Evolutionary conservation across 306 rosid species (phyloP), one percentile per base, ranked within the genome.

Genomic region (Prunus campanulata): DNA sequence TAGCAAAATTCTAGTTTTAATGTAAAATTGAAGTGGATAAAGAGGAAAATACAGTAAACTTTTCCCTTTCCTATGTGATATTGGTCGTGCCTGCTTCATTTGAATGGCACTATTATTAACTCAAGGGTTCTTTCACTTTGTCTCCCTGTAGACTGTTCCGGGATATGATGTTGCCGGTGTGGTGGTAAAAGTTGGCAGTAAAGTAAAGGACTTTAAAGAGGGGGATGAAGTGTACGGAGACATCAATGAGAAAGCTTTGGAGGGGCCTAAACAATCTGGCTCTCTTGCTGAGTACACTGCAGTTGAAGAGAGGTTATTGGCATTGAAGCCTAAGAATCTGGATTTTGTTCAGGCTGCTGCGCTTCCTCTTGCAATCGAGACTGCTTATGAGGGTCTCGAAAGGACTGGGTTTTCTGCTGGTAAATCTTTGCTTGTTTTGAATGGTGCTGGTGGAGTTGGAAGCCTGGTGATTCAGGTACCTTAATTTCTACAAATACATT

Each of bases 361-460:
- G 7, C 88, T 95, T 46, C 99, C 97, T 81, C 91, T 92, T 16
- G 97, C 93, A 29, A 88, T 95, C 76, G 99, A 95, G 83, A 95
- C 97, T 55, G 97, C 99, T 48, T 87, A 83, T 48, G 96, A 95
- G 81, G 99, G 97, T 74, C 86, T 92, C 14, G 92, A 88, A 86
- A 92, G 57, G 72, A 88, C 96, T 22, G 95, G 91, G 20, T 92
- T 95, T 75, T 90, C 93, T 27, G 46, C 96, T 35, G 96, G 97
- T 60, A 92, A 92, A 91, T 95, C 99, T 3, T 82, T 95, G 82
- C 91, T 95, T 81, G 86, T 95, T 78, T 85, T 95, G 24, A 95
- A 92, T 82, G 99, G 97, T 67, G 85, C 99, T 66, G 97, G 97
- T 71, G 97, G 97, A 71, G 99, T 92, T 78, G 99, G 97, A 79